Evolutionary conservation across 345 rosid genomes (phyloP), one percentile per base, ranked within the genome.

Genomic region (Hypericum androsaemum): DNA sequence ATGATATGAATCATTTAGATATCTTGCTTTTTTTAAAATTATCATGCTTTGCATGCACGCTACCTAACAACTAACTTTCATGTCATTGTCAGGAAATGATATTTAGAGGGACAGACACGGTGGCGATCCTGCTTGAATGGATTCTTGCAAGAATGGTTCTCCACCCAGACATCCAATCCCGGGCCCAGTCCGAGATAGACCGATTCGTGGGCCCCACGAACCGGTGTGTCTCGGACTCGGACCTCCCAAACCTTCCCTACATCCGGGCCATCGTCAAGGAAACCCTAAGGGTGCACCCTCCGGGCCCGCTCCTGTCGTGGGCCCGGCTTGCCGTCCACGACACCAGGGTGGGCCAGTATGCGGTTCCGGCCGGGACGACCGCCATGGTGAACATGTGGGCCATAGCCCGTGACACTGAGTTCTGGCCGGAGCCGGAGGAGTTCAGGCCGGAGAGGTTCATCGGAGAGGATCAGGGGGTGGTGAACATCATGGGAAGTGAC

Each of bases 281-380:
- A 60, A 81, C 95, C 47, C 61, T 86, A 8, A 76, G 95, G 62
- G 46, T 81, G 67, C 86, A 86, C 53, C 97, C 97, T 13, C 95
- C 97, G 1, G 95, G 95, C 2, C 95, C 88, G 0, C 86, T 22
- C 32, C 32, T 22, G 1, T 22, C 32, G 32, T 22, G 32, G 32
- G 32, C 32, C 32, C 32, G 32, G 4, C 32, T 22, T 1, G 32
- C 32, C 32, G 4, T 22, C 4, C 32, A 22, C 4, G 32, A 22
- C 32, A 22, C 32, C 32, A 1, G 32, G 32, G 32, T 22, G 32
- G 32, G 32, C 32, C 32, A 1, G 32, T 4, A 22, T 4, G 32
- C 1, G 32, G 32, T 22, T 22, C 32, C 32, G 32, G 32, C 32
- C 32, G 32, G 32, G 32, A 22, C 32, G 32, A 22, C 32, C 32